Evolutionary conservation across 1,139 yeast species (phyloP), one percentile per base, ranked within the genome.

Genomic region (Blastobotrys serpentis): DNA sequence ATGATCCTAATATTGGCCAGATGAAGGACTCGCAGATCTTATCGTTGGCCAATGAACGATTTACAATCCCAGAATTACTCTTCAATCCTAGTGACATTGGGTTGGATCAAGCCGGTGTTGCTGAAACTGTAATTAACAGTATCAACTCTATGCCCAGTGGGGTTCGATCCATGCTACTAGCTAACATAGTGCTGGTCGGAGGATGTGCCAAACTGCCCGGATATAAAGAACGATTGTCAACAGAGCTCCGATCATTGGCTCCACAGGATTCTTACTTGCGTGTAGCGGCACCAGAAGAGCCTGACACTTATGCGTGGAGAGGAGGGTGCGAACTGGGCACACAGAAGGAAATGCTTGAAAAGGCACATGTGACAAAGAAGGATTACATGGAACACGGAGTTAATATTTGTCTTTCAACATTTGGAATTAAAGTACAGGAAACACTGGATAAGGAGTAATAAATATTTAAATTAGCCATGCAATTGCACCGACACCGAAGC

Each of bases 341-440:
- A 1, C 74, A 77, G 36, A 80, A 77, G 1, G 73, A 71, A 0
- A 57, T 66, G 47, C 77, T 84, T 52, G 70, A 72, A 10, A 74
- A 77, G 46, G 77, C 84, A 6, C 74, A 80, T 52, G 81, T 90
- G 19, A 76, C 94, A 1, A 79, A 81, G 53, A 80, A 81, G 52
- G 97, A 90, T 49, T 90, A 89, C 62, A 76, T 80, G 58, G 98
- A 90, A 66, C 85, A 86, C 62, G 98, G 98, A 0, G 75, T 83
- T n/a, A 58, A 58, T 43, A 43, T 60, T 1, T 65, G 68, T 44
- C 43, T 57, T 16, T 48, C 56, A 16, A 51, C 54, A 42, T 59
- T 59, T 41, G 60, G 62, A 21, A 56, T 52, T 47, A 56, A 57
- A 38, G 46, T 38, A 14, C 51, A 44, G 25, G 51, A 48, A 2